Conservation (phyloP, 2,329 filamentous ascomycete species). For the Aspergillus arachidicola region DNA sequence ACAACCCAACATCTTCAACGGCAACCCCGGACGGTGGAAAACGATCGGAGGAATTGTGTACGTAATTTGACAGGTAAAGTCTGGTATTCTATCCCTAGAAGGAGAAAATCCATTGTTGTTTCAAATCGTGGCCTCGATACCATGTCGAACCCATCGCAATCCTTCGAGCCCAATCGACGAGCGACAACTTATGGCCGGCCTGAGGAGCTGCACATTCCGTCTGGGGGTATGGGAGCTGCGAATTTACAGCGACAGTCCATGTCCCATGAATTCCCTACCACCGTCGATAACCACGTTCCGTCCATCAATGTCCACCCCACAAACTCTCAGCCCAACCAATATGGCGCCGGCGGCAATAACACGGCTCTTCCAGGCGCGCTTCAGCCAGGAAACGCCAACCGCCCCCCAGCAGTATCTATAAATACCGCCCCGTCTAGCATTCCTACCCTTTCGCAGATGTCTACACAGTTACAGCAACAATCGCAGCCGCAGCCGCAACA, state of each 20-base stretch:
- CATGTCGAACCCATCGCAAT: constrained; percentile 50
- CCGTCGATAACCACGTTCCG: constrained; percentile 54
- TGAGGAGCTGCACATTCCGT: constrained; percentile 60
- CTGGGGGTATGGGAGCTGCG: constrained; percentile 33
- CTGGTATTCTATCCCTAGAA: neutral
- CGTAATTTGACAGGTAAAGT: neutral
- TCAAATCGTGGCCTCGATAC: constrained; percentile 20
- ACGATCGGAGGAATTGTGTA: neutral
- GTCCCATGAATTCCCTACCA: constrained; percentile 52
- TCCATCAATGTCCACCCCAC: constrained; percentile 64
- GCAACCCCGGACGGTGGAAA: neutral
- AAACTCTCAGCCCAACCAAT: constrained; percentile 52
- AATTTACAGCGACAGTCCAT: constrained; percentile 44
- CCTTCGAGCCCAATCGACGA: constrained; percentile 54
- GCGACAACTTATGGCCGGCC: constrained; percentile 50
- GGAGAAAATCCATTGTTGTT: neutral
- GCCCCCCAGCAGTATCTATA: constrained; percentile 55
- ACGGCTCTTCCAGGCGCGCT: constrained; percentile 60
- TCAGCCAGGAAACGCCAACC: constrained; percentile 56
- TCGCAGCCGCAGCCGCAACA: constrained; percentile 6
- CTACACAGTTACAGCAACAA: constrained; percentile 32
- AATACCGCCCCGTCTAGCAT: constrained; percentile 62
- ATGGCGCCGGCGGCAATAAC: constrained; percentile 43
- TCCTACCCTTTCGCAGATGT: constrained; percentile 57
- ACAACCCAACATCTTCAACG: neutral